Evolutionary conservation across 2,329 filamentous ascomycete species (phyloP).

Genomic region (Emmonsiellopsis sp.): DNA sequence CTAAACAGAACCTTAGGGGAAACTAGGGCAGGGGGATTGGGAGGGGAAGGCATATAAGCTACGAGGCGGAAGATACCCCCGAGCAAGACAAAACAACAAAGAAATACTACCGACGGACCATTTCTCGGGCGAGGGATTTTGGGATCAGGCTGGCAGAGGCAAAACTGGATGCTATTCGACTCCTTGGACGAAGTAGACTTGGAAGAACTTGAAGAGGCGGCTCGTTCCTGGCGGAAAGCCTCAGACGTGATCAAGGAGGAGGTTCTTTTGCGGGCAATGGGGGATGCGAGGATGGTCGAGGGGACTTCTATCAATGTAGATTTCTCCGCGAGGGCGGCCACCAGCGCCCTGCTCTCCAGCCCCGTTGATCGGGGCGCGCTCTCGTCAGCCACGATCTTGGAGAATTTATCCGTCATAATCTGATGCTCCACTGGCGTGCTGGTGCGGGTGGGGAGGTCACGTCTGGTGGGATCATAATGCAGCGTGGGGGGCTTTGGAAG

Average conservation of each 20-base stretch:
- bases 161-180: conserved; percentile 44
- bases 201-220: conserved; percentile 26
- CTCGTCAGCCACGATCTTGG: conserved; percentile 15
- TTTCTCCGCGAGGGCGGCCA: neutral
- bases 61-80: neutral
- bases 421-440: conserved; percentile 33
- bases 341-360: neutral
- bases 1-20: neutral
- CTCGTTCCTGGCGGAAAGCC: conserved; percentile 4
- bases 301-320: neutral
- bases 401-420: conserved; percentile 28
- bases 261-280: conserved; percentile 5
- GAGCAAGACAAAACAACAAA: conserved; percentile 7
- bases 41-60: too few relatives aligned
- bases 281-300: neutral
- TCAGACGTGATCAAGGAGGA: conserved; percentile 3
- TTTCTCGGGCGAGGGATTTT: conserved; percentile 64
- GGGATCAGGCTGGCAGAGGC: conserved; percentile 60
- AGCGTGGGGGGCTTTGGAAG: conserved; percentile 35
- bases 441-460: conserved; percentile 21
- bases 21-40: neutral
- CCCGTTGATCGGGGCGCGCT: conserved; percentile 5
- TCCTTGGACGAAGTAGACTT: conserved; percentile 29
- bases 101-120: conserved; percentile 42
- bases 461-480: conserved; percentile 28